Percentiles rank a stretch among this genome's conserved stretches.
Evolutionary conservation across 176 grass and related monocot species (phyloP).

Genomic region (Oryza longistaminata): DNA sequence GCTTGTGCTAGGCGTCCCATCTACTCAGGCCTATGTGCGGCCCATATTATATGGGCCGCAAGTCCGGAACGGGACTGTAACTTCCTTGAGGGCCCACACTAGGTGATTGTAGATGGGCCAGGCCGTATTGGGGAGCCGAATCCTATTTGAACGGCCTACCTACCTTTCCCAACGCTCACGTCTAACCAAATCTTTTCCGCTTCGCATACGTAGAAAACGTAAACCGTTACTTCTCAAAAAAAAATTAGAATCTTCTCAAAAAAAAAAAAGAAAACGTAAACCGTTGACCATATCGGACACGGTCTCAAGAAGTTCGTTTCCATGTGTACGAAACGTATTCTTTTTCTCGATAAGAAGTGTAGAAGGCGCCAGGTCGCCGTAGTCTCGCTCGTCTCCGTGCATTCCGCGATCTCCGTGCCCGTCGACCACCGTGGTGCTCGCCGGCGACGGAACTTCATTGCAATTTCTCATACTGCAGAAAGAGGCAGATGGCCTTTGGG

Average conservation of each 20-base stretch:
- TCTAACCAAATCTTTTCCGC: too few species aligned
- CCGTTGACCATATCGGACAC: not conserved
- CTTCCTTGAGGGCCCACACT: too few species aligned
- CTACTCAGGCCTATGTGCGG: too few species aligned
- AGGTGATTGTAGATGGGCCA: too few species aligned
- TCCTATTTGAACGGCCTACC: not conserved
- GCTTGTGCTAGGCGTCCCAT: too few species aligned
- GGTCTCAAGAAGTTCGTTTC: not conserved
- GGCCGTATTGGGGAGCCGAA: not conserved
- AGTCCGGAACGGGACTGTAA: too few species aligned
- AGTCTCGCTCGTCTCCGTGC: not conserved
- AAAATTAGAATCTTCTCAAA: too few species aligned
- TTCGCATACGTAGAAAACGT: too few species aligned
- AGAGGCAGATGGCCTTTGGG: constrained; percentile 63
- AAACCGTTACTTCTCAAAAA: too few species aligned
- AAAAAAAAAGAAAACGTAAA: too few species aligned
- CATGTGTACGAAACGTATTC: not conserved
- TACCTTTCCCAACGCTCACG: too few species aligned
- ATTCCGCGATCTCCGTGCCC: not conserved
- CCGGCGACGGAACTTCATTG: constrained; percentile 8
- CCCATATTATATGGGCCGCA: too few species aligned
- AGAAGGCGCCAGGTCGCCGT: not conserved
- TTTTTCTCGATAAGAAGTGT: not conserved
- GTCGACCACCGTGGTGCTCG: not conserved
- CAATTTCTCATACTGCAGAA: constrained; percentile 58